These are phyloP conservation scores for Colletotrichum camelliae DNA, from an alignment of 2,329 filamentous ascomycete genomes.

Conservation along the genomic window DNA sequence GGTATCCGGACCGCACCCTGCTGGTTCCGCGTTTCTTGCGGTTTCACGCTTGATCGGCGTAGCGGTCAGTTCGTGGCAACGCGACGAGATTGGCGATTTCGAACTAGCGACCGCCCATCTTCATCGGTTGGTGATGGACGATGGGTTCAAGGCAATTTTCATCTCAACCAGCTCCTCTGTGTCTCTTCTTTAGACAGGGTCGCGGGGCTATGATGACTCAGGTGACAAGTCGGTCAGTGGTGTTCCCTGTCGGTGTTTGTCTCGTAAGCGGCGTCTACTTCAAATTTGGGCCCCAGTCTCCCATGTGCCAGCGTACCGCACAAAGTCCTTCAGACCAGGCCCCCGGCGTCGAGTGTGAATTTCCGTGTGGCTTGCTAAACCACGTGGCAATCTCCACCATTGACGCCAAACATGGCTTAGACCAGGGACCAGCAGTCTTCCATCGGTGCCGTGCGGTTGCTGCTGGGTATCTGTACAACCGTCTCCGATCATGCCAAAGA, in stretches of 20 bases:
- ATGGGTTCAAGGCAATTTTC: not conserved
- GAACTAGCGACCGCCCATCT: not conserved
- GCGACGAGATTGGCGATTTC: not conserved
- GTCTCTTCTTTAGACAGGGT: not conserved
- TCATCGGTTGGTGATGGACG: not conserved
- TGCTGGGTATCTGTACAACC: not conserved
- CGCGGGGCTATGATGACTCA: not conserved
- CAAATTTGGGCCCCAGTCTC: not conserved
- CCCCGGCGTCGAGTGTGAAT: conserved; percentile 3
- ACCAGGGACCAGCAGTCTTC: not conserved
- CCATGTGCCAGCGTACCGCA: conserved; percentile 16
- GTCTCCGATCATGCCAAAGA: not conserved
- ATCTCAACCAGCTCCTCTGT: not conserved
- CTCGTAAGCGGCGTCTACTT: not conserved
- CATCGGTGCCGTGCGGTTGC: not conserved
- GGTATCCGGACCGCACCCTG: not conserved
- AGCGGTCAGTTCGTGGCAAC: not conserved
- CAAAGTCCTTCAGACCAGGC: not conserved
- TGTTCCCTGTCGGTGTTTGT: not conserved
- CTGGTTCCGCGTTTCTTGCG: not conserved
- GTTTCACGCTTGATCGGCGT: not conserved
- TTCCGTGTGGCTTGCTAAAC: conserved; percentile 12
- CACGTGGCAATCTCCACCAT: conserved; percentile 19
- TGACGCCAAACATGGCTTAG: not conserved
- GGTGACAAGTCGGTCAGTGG: not conserved